Evolutionary conservation across 306 rosid species (phyloP).

Genomic region (Lotus japonicus): DNA sequence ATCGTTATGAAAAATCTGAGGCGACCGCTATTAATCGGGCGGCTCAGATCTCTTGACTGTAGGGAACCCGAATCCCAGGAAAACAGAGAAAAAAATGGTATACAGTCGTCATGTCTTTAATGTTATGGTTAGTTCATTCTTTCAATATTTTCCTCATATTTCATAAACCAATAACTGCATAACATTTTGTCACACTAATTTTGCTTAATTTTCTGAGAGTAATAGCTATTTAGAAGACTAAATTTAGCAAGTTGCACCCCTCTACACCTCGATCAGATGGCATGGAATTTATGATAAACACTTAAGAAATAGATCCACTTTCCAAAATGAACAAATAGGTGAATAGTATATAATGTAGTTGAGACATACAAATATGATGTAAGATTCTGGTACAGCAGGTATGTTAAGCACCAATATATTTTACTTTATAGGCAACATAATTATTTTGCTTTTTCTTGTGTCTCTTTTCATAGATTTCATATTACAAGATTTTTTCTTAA

Average conservation of each 20-base stretch:
- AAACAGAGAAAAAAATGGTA: no score
- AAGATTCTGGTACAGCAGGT: not conserved
- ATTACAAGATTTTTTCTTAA: not conserved
- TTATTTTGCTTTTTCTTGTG: not conserved
- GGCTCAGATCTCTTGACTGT: no score
- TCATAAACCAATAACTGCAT: conserved; percentile 6
- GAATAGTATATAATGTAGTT: not conserved
- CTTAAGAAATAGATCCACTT: not conserved
- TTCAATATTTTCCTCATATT: conserved; percentile 10
- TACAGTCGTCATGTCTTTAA: not conserved
- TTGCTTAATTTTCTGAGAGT: conserved; percentile 5
- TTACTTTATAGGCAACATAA: not conserved
- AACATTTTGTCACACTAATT: conserved; percentile 19
- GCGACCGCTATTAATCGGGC: no score
- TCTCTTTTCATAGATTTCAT: conserved; percentile 6
- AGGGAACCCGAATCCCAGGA: no score
- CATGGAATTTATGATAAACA: not conserved
- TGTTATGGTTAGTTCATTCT: conserved; percentile 21
- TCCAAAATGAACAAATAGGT: not conserved
- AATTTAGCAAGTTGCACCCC: not conserved
- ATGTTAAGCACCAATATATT: not conserved
- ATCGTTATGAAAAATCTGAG: no score
- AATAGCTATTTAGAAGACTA: not conserved
- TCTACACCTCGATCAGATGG: not conserved
- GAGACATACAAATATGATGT: not conserved